Evolutionary conservation across 495 filamentous ascomycete species (phyloP).

Genomic region (Tuber microsphaerosporum): DNA sequence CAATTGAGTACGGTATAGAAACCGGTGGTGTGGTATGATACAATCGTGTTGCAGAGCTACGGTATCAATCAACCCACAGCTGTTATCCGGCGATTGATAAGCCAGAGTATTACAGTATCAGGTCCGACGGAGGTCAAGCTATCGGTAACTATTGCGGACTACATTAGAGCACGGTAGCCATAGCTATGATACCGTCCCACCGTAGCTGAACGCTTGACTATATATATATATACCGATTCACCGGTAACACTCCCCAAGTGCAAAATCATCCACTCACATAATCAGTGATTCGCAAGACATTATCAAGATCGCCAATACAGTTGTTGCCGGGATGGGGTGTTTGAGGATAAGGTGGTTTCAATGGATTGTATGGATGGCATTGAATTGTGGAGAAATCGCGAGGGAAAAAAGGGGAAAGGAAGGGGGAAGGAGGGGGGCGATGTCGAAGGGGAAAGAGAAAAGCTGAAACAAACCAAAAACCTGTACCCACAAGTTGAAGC

Average conservation of each 20-base stretch:
- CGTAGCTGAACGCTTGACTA: background rate
- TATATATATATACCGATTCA: background rate
- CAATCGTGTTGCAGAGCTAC: background rate
- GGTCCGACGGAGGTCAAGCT: background rate
- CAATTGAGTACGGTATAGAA: background rate
- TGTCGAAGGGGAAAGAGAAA: slow-evolving; percentile 1
- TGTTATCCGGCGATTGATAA: background rate
- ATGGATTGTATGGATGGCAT: background rate
- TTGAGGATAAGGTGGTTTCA: slow-evolving; percentile 2
- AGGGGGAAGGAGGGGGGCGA: slow-evolving; percentile 8
- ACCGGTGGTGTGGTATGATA: background rate
- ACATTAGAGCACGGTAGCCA: background rate
- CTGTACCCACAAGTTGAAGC: slow-evolving; percentile 28
- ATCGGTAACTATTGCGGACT: background rate
- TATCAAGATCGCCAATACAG: background rate
- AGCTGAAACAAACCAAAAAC: slow-evolving; percentile 38
- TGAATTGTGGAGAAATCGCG: background rate
- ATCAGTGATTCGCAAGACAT: slow-evolving; percentile 4
- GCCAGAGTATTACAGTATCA: background rate
- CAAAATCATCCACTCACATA: background rate
- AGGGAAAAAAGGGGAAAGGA: slow-evolving; percentile 13
- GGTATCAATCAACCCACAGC: background rate
- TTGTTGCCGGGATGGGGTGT: background rate
- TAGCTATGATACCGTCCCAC: background rate
- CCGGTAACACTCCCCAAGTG: background rate